Evolutionary conservation across 2,329 filamentous ascomycete species (phyloP).

Genomic region (Blumeria hordei): DNA sequence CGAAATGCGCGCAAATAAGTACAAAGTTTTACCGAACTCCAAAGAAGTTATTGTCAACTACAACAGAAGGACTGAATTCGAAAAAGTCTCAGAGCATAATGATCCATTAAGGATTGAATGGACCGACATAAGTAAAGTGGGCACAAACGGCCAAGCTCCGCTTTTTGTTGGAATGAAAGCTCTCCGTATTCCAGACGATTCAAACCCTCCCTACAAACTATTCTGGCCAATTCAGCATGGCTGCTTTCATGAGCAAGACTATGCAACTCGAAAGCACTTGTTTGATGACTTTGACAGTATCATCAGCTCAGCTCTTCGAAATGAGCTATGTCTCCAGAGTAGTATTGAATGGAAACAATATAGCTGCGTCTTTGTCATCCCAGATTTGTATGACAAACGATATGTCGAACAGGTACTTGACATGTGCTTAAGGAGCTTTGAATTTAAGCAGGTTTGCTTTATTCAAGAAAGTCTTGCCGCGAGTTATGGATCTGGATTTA

Average conservation of each 20-base stretch:
- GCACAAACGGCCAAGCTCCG: slow-evolving; percentile 33
- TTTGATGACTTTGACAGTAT: slow-evolving; percentile 74
- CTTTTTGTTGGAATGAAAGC: slow-evolving; percentile 68
- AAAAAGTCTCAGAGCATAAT: slow-evolving; percentile 82
- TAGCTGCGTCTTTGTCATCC: slow-evolving; percentile 90
- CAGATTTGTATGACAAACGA: slow-evolving; percentile 84
- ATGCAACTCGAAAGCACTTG: slow-evolving; percentile 52
- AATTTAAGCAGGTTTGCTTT: slow-evolving; percentile 73
- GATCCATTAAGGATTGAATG: slow-evolving; percentile 85
- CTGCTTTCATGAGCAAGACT: slow-evolving; percentile 77
- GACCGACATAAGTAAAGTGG: slow-evolving; percentile 52
- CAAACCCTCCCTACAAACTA: slow-evolving; percentile 68
- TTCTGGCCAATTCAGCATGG: slow-evolving; percentile 81
- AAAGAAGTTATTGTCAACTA: slow-evolving; percentile 90
- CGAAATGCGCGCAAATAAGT: slow-evolving; percentile 82
- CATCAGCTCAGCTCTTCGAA: slow-evolving; percentile 62
- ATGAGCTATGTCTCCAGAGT: slow-evolving; percentile 55
- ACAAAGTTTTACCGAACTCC: slow-evolving; percentile 86
- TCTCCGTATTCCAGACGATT: slow-evolving; percentile 69
- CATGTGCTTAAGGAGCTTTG: slow-evolving; percentile 70
- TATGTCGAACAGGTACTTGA: slow-evolving; percentile 72
- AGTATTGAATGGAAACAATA: slow-evolving; percentile 74
- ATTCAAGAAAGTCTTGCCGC: slow-evolving; percentile 91
- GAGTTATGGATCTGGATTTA: slow-evolving; percentile 85
- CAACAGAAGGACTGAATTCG: slow-evolving; percentile 63